Conservation (phyloP, 805 yeast genomes). For the Yarrowia phangngaensis region DNA sequence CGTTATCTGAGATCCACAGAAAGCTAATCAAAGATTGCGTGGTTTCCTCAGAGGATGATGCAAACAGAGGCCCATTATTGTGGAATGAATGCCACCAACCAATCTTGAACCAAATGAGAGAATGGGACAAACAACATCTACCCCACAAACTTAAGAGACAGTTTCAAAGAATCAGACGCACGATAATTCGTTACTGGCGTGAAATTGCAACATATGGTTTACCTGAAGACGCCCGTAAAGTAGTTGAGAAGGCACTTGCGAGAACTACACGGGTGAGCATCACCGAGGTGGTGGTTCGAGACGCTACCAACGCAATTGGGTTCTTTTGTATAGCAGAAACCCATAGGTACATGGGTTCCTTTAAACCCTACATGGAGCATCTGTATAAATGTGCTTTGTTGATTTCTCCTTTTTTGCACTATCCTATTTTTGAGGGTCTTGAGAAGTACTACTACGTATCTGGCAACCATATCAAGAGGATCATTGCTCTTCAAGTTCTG, state of each 20-base stretch:
- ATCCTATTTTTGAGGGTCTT: not conserved
- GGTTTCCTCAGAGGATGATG: too few relatives aligned
- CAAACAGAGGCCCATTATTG: too few relatives aligned
- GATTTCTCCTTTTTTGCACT: not conserved
- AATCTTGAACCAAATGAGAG: not conserved
- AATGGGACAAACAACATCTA: conserved; percentile 9
- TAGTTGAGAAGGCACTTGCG: not conserved
- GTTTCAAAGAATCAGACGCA: not conserved
- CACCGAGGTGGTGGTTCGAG: not conserved
- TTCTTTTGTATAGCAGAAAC: conserved; percentile 6
- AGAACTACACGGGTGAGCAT: not conserved
- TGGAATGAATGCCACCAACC: too few relatives aligned
- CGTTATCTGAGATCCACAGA: too few relatives aligned
- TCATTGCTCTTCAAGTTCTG: not conserved
- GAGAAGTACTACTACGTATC: not conserved
- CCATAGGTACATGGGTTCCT: not conserved
- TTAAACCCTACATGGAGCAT: conserved; percentile 5
- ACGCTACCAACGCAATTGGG: not conserved
- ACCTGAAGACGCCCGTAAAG: not conserved
- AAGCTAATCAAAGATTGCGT: too few relatives aligned
- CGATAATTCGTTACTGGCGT: conserved; percentile 2
- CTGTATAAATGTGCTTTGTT: conserved; percentile 11
- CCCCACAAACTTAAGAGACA: not conserved
- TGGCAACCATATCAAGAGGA: not conserved
- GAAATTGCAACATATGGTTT: not conserved